Base-by-base conservation (phyloP, 306 rosid species). In the Oxytropis ochrocephala region DNA sequence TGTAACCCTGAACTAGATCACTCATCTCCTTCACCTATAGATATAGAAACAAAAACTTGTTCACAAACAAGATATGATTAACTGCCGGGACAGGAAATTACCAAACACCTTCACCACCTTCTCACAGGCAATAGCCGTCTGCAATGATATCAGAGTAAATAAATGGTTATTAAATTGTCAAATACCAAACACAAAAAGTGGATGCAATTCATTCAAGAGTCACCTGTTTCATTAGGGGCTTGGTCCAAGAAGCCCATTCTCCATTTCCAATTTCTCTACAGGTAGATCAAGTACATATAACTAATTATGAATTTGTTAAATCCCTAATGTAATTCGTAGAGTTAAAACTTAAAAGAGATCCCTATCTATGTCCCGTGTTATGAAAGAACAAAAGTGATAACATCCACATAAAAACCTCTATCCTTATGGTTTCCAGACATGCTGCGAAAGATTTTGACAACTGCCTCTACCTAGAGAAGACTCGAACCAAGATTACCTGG, bases 201-300 rank as follows among this genome's bases (percentile, higher is more conserved):
- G 16, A 79, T 19, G 58, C 60, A 71, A 32, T 55, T 44, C 6
- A 57, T 60, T 54, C 42, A 62, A 80, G 38, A 63, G 47, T 79
- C 64, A 88, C 91, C 89, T 89, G 96, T 72, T 89, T 64, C 66
- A 56, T 42, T 51, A 89, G 76, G 17, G 91, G 91, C 88, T 73
- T 76, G 49, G 86, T 86, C 91, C 91, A 89, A 42, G 96, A 89
- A 75, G 83, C 87, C 91, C 88, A 80, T n/a, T 70, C 63, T 58
- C 91, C 96, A 53, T 82, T 80, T 78, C 96, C 96, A 57, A 84
- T 84, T 84, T 84, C 89, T 79, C 96, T 86, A 69, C 74, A 79
- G 59, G 64, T 61, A 54, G 47, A 61, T 69, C 65, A 75, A 78
- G 43, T 24, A 80, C 54, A 33, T 18, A 59, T 39, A 24, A 55